phyloP scores from a whole-genome alignment of 1,139 yeast genomes.

The Groenewaldozyma sp. region DNA sequence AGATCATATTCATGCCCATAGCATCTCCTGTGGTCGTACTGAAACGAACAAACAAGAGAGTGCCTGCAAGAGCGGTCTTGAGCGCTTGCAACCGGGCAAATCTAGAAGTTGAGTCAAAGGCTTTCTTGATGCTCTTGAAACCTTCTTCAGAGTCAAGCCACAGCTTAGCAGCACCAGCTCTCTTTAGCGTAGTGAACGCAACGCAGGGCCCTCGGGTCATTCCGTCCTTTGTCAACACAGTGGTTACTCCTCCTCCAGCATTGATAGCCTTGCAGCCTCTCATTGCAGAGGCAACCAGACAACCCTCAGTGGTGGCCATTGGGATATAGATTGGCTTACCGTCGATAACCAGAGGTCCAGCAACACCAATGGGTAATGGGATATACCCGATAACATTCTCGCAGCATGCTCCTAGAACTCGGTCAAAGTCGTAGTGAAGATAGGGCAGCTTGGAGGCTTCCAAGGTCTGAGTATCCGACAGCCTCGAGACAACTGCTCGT shows the following conservation, averaged over 20 bases:
- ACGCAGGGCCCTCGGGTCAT: slow-evolving; percentile 99
- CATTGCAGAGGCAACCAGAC: slow-evolving; percentile 96
- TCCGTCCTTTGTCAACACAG: slow-evolving; percentile 91
- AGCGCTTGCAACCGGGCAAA: slow-evolving; percentile 89
- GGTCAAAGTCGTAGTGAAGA: slow-evolving; percentile 77
- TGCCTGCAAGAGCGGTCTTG: slow-evolving; percentile 95
- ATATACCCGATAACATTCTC: slow-evolving; percentile 94
- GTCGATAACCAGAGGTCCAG: slow-evolving; percentile 91
- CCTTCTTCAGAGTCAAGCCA: slow-evolving; percentile 98
- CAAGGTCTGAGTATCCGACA: slow-evolving; percentile 76
- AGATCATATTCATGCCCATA: slow-evolving; percentile 99
- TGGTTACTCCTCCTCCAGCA: slow-evolving; percentile 91
- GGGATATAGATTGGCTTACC: slow-evolving; percentile 84
- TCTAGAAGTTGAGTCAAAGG: slow-evolving; percentile 93
- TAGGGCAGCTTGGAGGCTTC: slow-evolving; percentile 69
- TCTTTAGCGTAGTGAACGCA: slow-evolving; percentile 62
- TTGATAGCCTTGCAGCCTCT: slow-evolving; percentile 98
- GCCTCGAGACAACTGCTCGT: slow-evolving; percentile 77
- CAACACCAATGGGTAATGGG: slow-evolving; percentile 96
- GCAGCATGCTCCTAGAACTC: slow-evolving; percentile 98
- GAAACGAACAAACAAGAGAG: slow-evolving; percentile 77
- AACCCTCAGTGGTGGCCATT: slow-evolving; percentile 99
- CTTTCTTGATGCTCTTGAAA: slow-evolving; percentile 67
- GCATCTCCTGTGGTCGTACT: slow-evolving; percentile 99
- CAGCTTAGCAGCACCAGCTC: slow-evolving; percentile 91